Evolutionary conservation across 169 alveolate genomes (phyloP).

Genomic region (Blepharisma undulans): DNA sequence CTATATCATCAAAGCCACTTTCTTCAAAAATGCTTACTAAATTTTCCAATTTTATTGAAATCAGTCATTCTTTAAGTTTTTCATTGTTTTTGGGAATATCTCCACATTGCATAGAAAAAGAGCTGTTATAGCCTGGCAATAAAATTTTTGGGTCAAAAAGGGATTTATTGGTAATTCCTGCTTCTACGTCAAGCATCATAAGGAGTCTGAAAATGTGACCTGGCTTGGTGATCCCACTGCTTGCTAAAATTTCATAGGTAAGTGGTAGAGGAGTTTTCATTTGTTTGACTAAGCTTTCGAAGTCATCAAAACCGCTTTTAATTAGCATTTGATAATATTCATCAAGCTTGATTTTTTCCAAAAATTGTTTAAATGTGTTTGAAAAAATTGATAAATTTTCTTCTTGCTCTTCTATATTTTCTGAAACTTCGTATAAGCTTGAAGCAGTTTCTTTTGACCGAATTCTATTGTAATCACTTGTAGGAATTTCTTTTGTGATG

Average conservation of each 20-base stretch:
- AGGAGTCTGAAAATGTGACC: not conserved
- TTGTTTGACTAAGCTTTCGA: not conserved
- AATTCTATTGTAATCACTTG: not conserved
- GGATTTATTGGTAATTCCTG: not conserved
- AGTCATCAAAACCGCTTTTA: not conserved
- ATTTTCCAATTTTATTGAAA: not conserved
- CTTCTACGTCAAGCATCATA: slow-evolving; percentile 12
- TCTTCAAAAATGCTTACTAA: not conserved
- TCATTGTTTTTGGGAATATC: not conserved
- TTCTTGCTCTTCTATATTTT: not conserved
- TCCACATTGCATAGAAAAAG: not conserved
- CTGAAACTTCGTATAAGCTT: not conserved
- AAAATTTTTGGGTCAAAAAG: not conserved
- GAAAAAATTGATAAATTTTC: not conserved
- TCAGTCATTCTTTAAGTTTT: not conserved
- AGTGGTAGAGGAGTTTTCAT: slow-evolving; percentile 16
- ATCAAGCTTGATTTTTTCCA: not conserved
- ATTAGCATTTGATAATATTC: not conserved
- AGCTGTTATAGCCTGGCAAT: not conserved
- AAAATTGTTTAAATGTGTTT: not conserved
- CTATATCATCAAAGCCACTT: not conserved
- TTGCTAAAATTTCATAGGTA: not conserved
- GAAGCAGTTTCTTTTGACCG: not conserved
- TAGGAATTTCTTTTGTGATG: not conserved
- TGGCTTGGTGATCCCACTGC: not conserved